Percentiles rank a stretch among this genome's conserved stretches.
Evolutionary conservation across 2,329 filamentous ascomycete genomes (phyloP).

Genomic region (Pezicula carpinea): DNA sequence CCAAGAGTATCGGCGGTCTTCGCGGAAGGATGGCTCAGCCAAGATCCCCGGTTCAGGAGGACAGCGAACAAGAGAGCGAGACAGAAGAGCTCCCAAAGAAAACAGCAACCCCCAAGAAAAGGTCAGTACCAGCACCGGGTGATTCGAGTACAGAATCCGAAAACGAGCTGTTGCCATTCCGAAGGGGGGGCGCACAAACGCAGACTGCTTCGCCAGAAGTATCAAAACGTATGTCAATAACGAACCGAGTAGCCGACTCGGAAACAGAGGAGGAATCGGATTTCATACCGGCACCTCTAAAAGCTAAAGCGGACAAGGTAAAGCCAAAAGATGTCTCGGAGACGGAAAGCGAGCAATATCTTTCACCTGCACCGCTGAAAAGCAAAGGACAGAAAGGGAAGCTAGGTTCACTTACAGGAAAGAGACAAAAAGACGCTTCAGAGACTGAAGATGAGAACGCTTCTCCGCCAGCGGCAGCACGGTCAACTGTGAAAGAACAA

Average conservation of each 20-base stretch:
- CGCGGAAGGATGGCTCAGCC: neutral
- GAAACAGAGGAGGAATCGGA: conserved; percentile 14
- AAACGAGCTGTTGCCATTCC: neutral
- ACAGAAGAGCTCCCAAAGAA: neutral
- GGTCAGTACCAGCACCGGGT: neutral
- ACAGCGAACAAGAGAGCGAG: conserved; percentile 2
- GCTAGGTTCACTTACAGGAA: conserved; percentile 23
- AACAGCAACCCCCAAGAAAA: neutral
- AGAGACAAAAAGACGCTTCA: conserved; percentile 13
- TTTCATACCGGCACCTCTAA: conserved; percentile 3
- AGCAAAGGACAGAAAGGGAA: conserved; percentile 15
- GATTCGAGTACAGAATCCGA: conserved; percentile 4
- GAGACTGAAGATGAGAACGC: neutral
- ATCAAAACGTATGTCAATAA: conserved; percentile 5
- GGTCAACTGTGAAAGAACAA: no score
- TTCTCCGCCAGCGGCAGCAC: no score
- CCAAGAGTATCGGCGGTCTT: conserved; percentile 8
- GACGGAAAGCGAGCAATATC: neutral
- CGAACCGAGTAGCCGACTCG: conserved; percentile 1
- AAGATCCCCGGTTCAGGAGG: conserved; percentile 2
- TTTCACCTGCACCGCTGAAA: conserved; percentile 2
- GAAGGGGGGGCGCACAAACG: conserved; percentile 3
- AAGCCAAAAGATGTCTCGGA: neutral
- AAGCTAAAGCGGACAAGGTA: conserved; percentile 2
- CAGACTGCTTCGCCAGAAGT: conserved; percentile 1